These are phyloP conservation scores for Heterobasidion irregulare DNA, from an alignment of 1,284 basidiomycete genomes.

Conservation along the genomic window DNA sequence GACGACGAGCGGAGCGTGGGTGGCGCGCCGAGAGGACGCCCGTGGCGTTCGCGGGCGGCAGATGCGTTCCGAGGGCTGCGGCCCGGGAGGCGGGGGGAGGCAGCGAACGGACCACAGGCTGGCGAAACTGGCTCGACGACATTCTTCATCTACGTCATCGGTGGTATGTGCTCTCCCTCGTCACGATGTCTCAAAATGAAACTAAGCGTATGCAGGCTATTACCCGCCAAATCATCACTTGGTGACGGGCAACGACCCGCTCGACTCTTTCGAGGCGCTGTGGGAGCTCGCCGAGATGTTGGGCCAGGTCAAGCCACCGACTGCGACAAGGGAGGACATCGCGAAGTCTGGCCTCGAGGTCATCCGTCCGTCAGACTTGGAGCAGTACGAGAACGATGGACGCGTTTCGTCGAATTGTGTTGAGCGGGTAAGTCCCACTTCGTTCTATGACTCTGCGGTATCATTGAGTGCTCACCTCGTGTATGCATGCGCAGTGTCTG, in stretches of 20 bases:
- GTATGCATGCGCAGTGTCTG: conserved; percentile 40
- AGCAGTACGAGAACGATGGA: conserved; percentile 45
- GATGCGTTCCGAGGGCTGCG: conserved; percentile 49
- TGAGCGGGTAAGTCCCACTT: conserved; percentile 50
- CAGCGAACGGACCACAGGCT: not conserved
- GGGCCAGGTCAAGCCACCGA: conserved; percentile 72
- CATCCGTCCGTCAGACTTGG: conserved; percentile 49
- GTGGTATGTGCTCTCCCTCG: no score
- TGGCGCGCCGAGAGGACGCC: conserved; percentile 16
- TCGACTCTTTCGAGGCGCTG: conserved; percentile 73
- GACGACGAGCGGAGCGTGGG: not conserved
- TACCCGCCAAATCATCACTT: conserved; percentile 84
- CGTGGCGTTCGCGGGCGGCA: conserved; percentile 31
- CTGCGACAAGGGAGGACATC: conserved; percentile 75
- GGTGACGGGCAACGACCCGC: conserved; percentile 65
- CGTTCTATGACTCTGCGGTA: not conserved
- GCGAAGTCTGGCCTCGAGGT: conserved; percentile 71
- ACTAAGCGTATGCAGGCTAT: conserved; percentile 43
- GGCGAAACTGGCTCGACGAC: conserved; percentile 50
- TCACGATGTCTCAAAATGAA: not conserved
- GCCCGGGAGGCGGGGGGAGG: conserved; percentile 26
- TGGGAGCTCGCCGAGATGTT: conserved; percentile 72
- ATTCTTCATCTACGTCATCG: conserved; percentile 77
- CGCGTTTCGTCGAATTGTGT: conserved; percentile 68
- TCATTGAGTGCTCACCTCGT: not conserved